Base-by-base conservation (phyloP, 2,329 filamentous ascomycete genomes). In the Paecilomyces sp. region DNA sequence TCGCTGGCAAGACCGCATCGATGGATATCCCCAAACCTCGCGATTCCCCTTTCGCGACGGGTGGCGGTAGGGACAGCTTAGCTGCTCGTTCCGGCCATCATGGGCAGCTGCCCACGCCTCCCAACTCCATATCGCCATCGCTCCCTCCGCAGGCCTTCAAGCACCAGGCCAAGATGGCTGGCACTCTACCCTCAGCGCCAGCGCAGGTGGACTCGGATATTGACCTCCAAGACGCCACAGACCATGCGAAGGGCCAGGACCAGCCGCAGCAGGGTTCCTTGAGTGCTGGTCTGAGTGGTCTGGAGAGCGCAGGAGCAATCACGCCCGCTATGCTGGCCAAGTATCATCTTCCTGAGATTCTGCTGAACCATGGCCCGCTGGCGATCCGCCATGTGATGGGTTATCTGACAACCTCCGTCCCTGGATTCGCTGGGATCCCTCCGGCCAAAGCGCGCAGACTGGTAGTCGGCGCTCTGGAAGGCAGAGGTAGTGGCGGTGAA, bases 321-420 rank as follows among this genome's bases (percentile, higher is more conserved):
- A 95, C 91, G 55, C 87, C 92, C 50, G 79, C 82, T 70, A 86
- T 97, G 81, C 83, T 99, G 65, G 91, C 93, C 68, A 94, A 90
- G 76, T 86, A 93, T 74, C 89, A 97, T 74, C 84, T 99, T 61
- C 92, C 93, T 1, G 89, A 90, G 68, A 96, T 97, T 74, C 83
- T 99, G 71, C 83, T 97, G 63, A 87, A 88, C 72, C 89, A 97
- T 71, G 94, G 93, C 25, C 92, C 94, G 56, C 79, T 96, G 75
- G 92, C 94, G 57, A 97, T 99, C 74, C 90, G 93, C 68, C 90
- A 97, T 77, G 88, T 99, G 72, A 96, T 96, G 85, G 91, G 91
- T 65, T 93, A 96, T 76, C 82, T 99, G 70, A 96, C 92, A 41
- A 92, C 92, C 55, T 91, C 90, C 13, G 91, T 99, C 11, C 93